A percentile compares a stretch with the other conserved stretches of the same genome.
phyloP scores from a whole-genome alignment of 202 grass and related monocot species.

The Cymbopogon flexuosus region DNA sequence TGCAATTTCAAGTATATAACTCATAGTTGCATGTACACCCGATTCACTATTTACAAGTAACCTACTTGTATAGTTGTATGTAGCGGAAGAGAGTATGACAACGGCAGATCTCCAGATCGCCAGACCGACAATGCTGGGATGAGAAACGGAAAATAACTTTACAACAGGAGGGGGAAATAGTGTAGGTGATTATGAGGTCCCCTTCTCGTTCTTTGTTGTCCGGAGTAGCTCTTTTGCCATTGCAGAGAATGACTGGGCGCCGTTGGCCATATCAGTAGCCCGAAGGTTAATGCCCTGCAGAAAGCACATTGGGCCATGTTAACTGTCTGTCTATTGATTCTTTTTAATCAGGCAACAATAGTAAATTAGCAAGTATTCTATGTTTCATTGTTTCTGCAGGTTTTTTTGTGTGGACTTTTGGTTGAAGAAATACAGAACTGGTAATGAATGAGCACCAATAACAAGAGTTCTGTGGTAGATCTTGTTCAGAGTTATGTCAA shows the following conservation, averaged over 20 bases:
- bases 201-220: conserved; percentile 54
- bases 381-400: neutral
- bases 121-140: neutral
- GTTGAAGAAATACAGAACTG: conserved; percentile 3
- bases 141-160: conserved; percentile 11
- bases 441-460: neutral
- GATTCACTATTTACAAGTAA: conserved; percentile 26
- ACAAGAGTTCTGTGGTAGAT: neutral
- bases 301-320: conserved; percentile 28
- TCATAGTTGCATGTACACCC: neutral
- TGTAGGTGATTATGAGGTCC: conserved; percentile 23
- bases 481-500: conserved; percentile 10
- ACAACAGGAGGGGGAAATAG: neutral
- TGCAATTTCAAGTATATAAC: neutral
- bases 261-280: conserved; percentile 62
- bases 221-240: conserved; percentile 80
- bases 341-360: neutral
- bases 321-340: neutral
- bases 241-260: conserved; percentile 79
- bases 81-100: neutral
- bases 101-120: neutral
- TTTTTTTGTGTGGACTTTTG: neutral
- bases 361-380: neutral
- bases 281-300: conserved; percentile 58
- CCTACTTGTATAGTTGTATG: neutral